Base-by-base conservation (phyloP, 2,329 filamentous ascomycete species). In the Akanthomyces uredinophilus region DNA sequence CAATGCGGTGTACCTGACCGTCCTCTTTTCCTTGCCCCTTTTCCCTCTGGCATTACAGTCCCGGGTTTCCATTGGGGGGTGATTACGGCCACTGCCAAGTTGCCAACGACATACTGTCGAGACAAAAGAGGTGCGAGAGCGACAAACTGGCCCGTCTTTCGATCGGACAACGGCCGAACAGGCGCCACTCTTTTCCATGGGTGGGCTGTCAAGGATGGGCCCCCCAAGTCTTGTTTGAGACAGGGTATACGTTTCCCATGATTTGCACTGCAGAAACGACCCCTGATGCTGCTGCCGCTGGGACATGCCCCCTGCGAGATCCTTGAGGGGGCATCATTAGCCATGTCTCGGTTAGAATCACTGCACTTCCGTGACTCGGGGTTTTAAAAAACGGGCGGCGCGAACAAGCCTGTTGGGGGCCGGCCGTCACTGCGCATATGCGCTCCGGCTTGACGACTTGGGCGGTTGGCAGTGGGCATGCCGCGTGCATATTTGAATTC, bases 151-250 rank as follows among this genome's bases (percentile, higher is more conserved):
- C 11, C 20, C 37, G 56, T 32, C 32, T 50, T 50, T 59, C 35
- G 46, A 59, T 59, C 56, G 56, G 56, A 50, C 56, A 47, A 59
- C 32, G 56, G 35, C 56, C 56, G 56, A 41, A 43, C 20, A 24
- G 22, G 39, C 43, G 20, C 43, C 53, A 56, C 53, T 29, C 29
- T 14, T 13, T 44, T 16, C 13, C 13, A 39, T 37, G 22, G 22
- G 37, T 55, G 37, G 14, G 32, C n/a, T 14, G 44, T 37, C 13
- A 39, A 53, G 22, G 11, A 39, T 39, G 50, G 50, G 37, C 35
- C 44, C 50, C 50, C 50, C 35, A 39, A 53, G 32, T 53, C 32
- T 22, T 22, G 8, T n/a, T 27, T 41, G 49, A 41, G 18, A 11
- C 22, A 54, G 16, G 16, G 35, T 39, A 18, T 24, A 47, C 20